Evolutionary conservation across 139 green algal genomes (phyloP), one percentile per base, ranked within the genome.

Genomic region (Penium margaritaceum): DNA sequence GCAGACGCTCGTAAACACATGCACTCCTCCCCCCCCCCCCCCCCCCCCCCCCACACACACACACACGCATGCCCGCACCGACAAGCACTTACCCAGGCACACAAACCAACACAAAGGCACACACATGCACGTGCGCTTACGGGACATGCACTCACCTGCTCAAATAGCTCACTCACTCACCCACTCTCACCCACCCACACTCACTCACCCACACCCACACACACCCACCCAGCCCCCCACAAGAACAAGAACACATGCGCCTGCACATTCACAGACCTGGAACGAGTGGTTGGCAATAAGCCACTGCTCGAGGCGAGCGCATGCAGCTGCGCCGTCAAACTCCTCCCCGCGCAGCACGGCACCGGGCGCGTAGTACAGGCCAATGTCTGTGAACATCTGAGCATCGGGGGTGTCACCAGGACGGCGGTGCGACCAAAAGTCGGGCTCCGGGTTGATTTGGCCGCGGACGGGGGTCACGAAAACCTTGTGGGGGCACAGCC

Each of bases 401-500:
- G 51, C 51, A 0, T 0, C 15, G 3, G 51, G 14, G 3, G 64
- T 72, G 43, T 72, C 64, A 27, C 64, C 64, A 19, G 27, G 64
- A 15, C 64, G 41, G n/a, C 19, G 32, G 64, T 72, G 64, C 38
- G 36, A 14, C 64, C 41, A 35, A 34, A 43, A 72, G 7, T 21
- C 64, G 3, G 64, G 64, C 39, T 72, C 64, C 3, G 64, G 64
- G 30, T 27, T 39, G 43, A 72, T 69, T 21, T 36, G 34, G 6
- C 21, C 15, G 4, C 34, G 27, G 21, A 69, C 30, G 1, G 62
- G 62, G 21, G 65, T 53, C 0, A 64, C 39, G 60, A 65, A 78
- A 21, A 78, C 15, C 21, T 39, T 27, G 43, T 79, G 61, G 4
- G 72, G 72, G 46, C 72, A 74, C 34, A 79, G 4, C 72, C 72